These are phyloP conservation scores for Eragrostis tef DNA, from an alignment of 202 grass and related monocot species.

Conservation along the genomic window DNA sequence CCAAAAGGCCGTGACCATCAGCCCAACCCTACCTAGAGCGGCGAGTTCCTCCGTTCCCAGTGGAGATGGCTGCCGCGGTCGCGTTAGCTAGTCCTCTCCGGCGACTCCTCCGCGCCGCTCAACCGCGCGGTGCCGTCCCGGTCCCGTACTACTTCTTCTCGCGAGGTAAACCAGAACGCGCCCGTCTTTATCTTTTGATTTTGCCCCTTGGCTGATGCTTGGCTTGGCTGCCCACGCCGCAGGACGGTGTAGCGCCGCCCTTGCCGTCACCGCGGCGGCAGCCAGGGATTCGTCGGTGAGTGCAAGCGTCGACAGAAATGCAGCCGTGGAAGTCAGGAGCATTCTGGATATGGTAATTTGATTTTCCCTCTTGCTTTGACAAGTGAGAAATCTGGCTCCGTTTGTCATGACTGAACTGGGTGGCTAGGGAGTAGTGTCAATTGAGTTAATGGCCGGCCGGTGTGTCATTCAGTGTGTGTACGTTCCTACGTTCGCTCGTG, in stretches of 20 bases:
- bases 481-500: background rate
- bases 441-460: background rate
- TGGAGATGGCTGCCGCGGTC: conserved; percentile 46
- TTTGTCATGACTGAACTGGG: background rate
- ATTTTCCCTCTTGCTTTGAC: background rate
- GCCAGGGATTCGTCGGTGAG: conserved; percentile 47
- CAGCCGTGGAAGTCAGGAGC: conserved; percentile 69
- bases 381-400: background rate
- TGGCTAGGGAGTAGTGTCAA: conserved; percentile 1
- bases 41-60: conserved; percentile 14
- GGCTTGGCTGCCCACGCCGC: conserved; percentile 4
- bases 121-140: conserved; percentile 3
- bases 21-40: background rate
- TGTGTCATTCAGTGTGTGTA: too few relatives aligned
- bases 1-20: conserved; percentile 11
- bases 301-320: conserved; percentile 56
- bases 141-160: conserved; percentile 35
- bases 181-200: conserved; percentile 15
- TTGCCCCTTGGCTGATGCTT: conserved; percentile 25
- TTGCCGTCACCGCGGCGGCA: conserved; percentile 34
- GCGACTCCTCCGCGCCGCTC: conserved; percentile 34
- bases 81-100: conserved; percentile 58
- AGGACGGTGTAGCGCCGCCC: conserved; percentile 46
- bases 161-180: conserved; percentile 43
- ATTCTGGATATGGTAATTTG: conserved; percentile 78